These are phyloP conservation scores for Penicillium janthinellum DNA, from an alignment of 2,329 filamentous ascomycete species.

Conservation along the genomic window DNA sequence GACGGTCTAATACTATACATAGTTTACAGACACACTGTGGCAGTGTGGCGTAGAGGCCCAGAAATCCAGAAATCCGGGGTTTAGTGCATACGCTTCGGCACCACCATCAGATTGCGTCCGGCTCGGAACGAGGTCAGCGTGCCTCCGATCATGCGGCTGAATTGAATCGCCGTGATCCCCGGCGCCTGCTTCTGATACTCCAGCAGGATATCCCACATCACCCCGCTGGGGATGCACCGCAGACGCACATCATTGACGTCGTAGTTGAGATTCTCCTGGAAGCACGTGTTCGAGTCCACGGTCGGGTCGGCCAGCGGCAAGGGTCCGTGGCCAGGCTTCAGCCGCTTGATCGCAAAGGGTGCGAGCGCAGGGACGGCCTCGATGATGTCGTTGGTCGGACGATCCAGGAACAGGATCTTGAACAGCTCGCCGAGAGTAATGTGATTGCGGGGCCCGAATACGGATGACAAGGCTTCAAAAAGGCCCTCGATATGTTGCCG, in stretches of 20 bases:
- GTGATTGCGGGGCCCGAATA: constrained; percentile 28
- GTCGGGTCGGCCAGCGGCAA: constrained; percentile 24
- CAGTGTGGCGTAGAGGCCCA: not conserved
- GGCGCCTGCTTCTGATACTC: constrained; percentile 39
- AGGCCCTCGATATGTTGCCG: constrained; percentile 24
- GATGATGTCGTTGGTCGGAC: constrained; percentile 35
- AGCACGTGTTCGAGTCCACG: constrained; percentile 25
- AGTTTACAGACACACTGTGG: not conserved
- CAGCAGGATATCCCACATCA: constrained; percentile 39
- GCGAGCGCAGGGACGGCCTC: constrained; percentile 37
- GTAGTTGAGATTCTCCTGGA: constrained; percentile 38
- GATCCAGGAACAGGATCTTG: constrained; percentile 33
- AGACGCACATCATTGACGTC: constrained; percentile 36
- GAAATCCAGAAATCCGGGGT: not conserved
- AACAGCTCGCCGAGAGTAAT: constrained; percentile 34
- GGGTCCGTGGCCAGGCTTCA: constrained; percentile 29
- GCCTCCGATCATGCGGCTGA: constrained; percentile 34
- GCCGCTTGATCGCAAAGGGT: constrained; percentile 30
- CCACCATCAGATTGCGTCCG: constrained; percentile 15
- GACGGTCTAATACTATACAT: not conserved
- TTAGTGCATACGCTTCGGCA: constrained; percentile 10
- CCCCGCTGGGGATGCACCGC: constrained; percentile 32
- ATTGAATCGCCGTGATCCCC: constrained; percentile 24
- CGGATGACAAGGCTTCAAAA: constrained; percentile 29
- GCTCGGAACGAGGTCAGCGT: constrained; percentile 31